phyloP scores from a whole-genome alignment of 352 stramenopile species.

The Pythium rhizo-oryzae region DNA sequence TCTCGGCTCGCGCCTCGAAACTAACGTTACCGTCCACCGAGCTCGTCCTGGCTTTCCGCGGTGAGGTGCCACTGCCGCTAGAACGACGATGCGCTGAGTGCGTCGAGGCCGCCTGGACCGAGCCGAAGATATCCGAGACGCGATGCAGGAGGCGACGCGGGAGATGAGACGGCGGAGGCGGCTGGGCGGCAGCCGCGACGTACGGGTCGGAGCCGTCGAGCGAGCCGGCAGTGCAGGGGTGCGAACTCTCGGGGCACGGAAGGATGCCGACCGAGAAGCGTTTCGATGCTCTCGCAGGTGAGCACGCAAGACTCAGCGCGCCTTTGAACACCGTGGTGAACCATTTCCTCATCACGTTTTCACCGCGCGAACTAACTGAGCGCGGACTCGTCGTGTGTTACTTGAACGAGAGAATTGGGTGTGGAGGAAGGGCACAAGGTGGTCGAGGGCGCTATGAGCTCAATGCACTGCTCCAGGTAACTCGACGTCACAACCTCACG shows the following conservation, averaged over 20 bases:
- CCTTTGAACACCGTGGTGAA: not conserved
- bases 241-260: not conserved
- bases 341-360: not conserved
- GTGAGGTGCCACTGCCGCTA: not conserved
- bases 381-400: not conserved
- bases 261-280: not conserved
- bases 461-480: too few species aligned
- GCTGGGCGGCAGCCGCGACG: too few species aligned
- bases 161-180: not conserved
- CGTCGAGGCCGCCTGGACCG: not conserved
- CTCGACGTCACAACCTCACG: too few species aligned
- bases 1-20: not conserved
- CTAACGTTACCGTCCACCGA: not conserved
- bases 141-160: not conserved
- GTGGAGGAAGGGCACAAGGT: not conserved
- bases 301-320: not conserved
- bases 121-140: conserved; percentile 6
- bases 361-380: too few species aligned
- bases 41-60: not conserved
- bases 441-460: too few species aligned
- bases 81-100: not conserved
- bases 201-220: not conserved
- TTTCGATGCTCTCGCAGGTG: not conserved
- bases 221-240: not conserved
- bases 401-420: not conserved